Conservation (phyloP, 192 early-diverging fungal genomes). For the Phycomyces blakesleeanus region DNA sequence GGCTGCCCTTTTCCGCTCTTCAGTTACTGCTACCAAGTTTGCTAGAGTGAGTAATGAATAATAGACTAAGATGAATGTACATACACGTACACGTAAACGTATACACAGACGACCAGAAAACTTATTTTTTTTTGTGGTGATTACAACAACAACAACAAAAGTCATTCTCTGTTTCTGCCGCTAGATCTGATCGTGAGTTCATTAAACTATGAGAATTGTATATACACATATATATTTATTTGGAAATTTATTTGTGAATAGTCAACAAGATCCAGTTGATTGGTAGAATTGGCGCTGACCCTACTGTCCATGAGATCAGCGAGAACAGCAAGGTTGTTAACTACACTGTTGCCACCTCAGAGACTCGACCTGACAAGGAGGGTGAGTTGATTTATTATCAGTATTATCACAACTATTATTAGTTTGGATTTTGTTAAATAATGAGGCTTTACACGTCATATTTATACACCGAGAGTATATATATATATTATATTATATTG, state of each 20-base stretch:
- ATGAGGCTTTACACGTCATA: neutral
- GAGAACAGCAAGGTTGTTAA: slow-evolving; percentile 46
- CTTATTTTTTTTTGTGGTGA: too few relatives aligned
- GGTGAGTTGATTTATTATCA: slow-evolving; percentile 22
- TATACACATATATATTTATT: neutral
- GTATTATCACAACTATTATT: neutral
- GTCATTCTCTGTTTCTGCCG: slow-evolving; percentile 22
- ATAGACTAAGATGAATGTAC: too few relatives aligned
- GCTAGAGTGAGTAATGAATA: slow-evolving; percentile 11
- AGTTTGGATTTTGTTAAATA: neutral
- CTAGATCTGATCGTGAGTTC: slow-evolving; percentile 17
- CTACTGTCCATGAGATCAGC: slow-evolving; percentile 37
- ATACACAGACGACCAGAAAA: too few relatives aligned
- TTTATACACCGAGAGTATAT: too few relatives aligned
- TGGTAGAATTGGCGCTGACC: slow-evolving; percentile 61
- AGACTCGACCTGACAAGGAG: slow-evolving; percentile 56
- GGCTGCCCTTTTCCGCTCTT: slow-evolving; percentile 11
- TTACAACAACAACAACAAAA: too few relatives aligned
- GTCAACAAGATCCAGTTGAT: slow-evolving; percentile 68
- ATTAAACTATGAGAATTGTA: neutral
- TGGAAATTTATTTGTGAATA: slow-evolving; percentile 10
- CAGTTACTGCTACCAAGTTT: slow-evolving; percentile 1
- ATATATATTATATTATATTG: too few relatives aligned
- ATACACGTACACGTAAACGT: too few relatives aligned
- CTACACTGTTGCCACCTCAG: slow-evolving; percentile 65